phyloP scores from a whole-genome alignment of 2,329 filamentous ascomycete species.

The Fusarium robinianum region DNA sequence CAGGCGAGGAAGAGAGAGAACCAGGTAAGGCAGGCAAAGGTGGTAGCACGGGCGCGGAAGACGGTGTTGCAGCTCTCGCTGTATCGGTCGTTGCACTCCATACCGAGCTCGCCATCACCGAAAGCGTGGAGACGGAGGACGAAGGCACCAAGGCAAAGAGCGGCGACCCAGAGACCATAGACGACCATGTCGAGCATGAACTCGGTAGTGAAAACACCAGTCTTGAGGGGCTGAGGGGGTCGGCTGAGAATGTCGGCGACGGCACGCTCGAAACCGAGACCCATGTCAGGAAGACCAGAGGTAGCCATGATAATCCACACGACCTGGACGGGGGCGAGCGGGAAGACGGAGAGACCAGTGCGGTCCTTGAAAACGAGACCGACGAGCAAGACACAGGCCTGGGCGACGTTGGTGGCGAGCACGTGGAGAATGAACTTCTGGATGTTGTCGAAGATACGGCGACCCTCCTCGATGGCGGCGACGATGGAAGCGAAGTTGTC shows the following conservation, averaged over 20 bases:
- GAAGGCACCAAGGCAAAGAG: constrained; percentile 66
- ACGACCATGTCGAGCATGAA: constrained; percentile 69
- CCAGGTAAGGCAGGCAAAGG: constrained; percentile 76
- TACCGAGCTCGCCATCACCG: constrained; percentile 62
- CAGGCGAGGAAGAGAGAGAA: constrained; percentile 77
- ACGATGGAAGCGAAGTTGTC: constrained; percentile 77
- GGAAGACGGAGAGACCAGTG: constrained; percentile 69
- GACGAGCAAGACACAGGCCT: constrained; percentile 70
- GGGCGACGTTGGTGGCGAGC: constrained; percentile 71
- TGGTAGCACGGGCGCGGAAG: constrained; percentile 73
- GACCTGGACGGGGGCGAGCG: constrained; percentile 74
- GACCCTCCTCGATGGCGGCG: constrained; percentile 71
- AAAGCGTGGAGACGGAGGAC: constrained; percentile 67
- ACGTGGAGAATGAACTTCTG: constrained; percentile 75
- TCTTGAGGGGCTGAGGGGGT: constrained; percentile 65
- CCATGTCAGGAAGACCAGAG: constrained; percentile 75
- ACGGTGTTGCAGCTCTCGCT: constrained; percentile 61
- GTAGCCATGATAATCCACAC: constrained; percentile 84
- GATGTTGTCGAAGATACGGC: constrained; percentile 75
- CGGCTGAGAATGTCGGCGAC: constrained; percentile 70
- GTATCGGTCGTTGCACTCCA: constrained; percentile 64
- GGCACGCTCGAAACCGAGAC: constrained; percentile 72
- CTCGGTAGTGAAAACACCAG: constrained; percentile 69
- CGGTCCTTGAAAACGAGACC: constrained; percentile 73
- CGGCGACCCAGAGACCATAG: constrained; percentile 71